Conservation (phyloP, 768 basidiomycete genomes). For the Royoungia palumana region DNA sequence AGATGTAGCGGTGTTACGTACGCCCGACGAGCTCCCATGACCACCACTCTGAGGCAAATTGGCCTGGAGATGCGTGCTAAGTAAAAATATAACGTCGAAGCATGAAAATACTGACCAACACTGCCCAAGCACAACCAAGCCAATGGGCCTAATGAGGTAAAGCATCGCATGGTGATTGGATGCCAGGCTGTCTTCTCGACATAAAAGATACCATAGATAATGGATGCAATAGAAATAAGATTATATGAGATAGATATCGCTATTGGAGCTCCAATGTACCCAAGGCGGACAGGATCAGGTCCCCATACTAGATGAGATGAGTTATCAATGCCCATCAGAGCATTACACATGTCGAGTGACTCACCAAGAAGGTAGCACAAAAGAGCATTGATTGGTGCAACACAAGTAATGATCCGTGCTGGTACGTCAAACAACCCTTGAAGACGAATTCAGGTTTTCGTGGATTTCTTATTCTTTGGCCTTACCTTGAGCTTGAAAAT, state of each 20-base stretch:
- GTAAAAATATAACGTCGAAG: background rate
- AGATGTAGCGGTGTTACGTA: conserved; percentile 9
- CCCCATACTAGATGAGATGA: conserved; percentile 79
- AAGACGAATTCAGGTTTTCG: conserved; percentile 23
- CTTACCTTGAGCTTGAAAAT: conserved; percentile 80
- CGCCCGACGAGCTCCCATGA: conserved; percentile 83
- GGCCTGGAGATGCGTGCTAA: conserved; percentile 39
- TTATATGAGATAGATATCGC: conserved; percentile 88
- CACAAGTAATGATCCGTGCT: conserved; percentile 73
- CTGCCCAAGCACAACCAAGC: conserved; percentile 79
- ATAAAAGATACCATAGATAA: conserved; percentile 63
- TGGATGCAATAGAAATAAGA: conserved; percentile 60
- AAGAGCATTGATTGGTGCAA: conserved; percentile 81
- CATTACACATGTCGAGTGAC: conserved; percentile 1
- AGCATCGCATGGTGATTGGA: conserved; percentile 62
- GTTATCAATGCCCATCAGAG: conserved; percentile 41
- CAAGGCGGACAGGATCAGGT: conserved; percentile 73
- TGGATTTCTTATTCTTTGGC: background rate
- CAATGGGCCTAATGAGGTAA: conserved; percentile 65
- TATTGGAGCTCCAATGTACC: conserved; percentile 90
- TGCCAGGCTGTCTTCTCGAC: conserved; percentile 80
- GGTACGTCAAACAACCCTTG: conserved; percentile 78
- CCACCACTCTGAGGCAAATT: conserved; percentile 94
- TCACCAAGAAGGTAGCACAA: conserved; percentile 81
- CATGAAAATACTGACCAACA: conserved; percentile 43